These are phyloP conservation scores for Plasmodium sp. DNA, from an alignment of 169 alveolate genomes.

Conservation along the genomic window DNA sequence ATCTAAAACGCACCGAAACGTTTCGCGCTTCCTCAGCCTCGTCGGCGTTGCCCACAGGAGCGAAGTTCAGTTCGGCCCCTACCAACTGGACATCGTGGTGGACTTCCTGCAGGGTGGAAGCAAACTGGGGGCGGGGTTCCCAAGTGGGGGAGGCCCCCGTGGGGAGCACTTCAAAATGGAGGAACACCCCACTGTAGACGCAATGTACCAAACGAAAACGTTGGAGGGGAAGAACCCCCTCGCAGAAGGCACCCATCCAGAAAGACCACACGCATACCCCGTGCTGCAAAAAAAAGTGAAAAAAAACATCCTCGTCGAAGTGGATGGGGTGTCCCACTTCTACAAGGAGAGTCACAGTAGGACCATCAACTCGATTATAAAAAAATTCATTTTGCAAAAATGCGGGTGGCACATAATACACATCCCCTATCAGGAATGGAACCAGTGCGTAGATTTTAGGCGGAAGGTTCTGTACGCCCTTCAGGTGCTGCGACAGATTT, in stretches of 20 bases:
- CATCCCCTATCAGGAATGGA: conserved; percentile 73
- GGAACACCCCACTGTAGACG: background rate
- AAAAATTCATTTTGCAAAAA: conserved; percentile 62
- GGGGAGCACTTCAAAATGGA: background rate
- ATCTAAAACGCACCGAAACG: conserved; percentile 61
- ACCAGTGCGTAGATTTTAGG: conserved; percentile 63
- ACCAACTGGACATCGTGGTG: conserved; percentile 62
- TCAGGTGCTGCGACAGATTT: conserved; percentile 2
- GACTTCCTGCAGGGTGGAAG: conserved; percentile 15
- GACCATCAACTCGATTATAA: conserved; percentile 54
- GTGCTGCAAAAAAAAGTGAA: conserved; percentile 11
- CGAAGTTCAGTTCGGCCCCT: conserved; percentile 69
- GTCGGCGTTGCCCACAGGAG: conserved; percentile 61
- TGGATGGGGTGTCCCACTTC: conserved; percentile 70
- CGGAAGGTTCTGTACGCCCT: conserved; percentile 21
- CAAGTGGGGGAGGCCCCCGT: background rate
- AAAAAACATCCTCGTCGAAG: conserved; percentile 63
- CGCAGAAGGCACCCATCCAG: background rate
- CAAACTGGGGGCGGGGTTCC: background rate
- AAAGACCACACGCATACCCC: background rate
- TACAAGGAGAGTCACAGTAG: conserved; percentile 71
- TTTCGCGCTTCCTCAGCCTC: conserved; percentile 26
- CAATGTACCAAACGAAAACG: conserved; percentile 2
- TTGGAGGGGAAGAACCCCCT: background rate
- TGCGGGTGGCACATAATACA: conserved; percentile 71